Evolutionary conservation across 2,329 filamentous ascomycete species (phyloP), one percentile per base, ranked within the genome.

Genomic region (Rutstroemia sp.): DNA sequence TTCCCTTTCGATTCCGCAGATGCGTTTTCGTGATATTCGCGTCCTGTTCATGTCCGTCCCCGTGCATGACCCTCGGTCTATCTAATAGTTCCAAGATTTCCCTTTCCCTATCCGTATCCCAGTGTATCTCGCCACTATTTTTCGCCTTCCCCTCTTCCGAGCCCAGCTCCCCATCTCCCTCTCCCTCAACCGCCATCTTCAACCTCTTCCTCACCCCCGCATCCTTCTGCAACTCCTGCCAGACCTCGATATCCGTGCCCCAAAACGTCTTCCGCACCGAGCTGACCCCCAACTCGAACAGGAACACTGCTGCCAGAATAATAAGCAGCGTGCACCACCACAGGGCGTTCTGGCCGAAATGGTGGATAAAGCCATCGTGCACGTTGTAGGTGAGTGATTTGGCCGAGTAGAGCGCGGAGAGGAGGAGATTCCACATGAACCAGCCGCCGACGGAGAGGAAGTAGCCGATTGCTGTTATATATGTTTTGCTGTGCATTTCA

Each of bases 381-480:
- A 96, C 86, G 60, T 86, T 79, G 71, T 96, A 96, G 3, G 96
- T 87, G 72, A 73, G 27, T 80, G 79, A 53, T 25, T 72, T 71
- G 1, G 62, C 58, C 2, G 73, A 68, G 69, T 89, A 90, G 38
- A 82, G 74, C 9, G 67, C 69, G 0, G 83, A 81, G 23, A 96
- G 79, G 60, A 94, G 79, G 48, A 95, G 72, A 67, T 89, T 90
- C 92, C 92, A 97, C 34, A 94, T 70, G 73, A 91, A 96, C 92
- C 92, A 97, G 46, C 88, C 89, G 2, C 70, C 69, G 1, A 85
- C 70, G 1, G 85, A 86, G 60, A 87, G 61, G 39, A 81, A 49
- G 67, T 87, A 79, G 14, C 81, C 81, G 46, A 76, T 63, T 55
- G 75, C 76, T 4, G 85, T 83, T 42, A 88, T 77, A 57, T 83